Evolutionary conservation across 257 asterid species (phyloP), one percentile per base, ranked within the genome.

Genomic region (Petunia secreta): DNA sequence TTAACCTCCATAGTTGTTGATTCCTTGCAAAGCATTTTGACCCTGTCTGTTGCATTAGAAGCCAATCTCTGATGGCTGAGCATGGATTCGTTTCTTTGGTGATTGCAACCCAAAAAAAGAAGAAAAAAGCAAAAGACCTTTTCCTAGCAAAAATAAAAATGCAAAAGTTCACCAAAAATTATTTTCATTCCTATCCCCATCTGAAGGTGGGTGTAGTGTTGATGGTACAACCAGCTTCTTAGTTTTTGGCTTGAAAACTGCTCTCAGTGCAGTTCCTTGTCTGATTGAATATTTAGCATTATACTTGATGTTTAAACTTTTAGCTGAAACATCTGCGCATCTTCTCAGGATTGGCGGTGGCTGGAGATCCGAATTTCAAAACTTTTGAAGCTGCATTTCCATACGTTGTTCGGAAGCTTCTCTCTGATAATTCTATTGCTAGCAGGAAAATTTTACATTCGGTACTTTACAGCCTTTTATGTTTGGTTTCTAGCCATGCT

Each of bases 361-460:
- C 98, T 85, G 97, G 90, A 83, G 97, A 95, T 86, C 99, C 98
- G 83, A 85, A 80, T 53, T 95, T 95, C 77, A 95, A 85, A 90
- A 92, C 98, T 34, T 95, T 93, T 86, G 98, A 93, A 87, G 97
- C 99, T 84, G 97, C 98, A 77, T 93, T 92, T 76, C 98, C 97
- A 9, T 92, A 88, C 79, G 99, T 95, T 79, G 93, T 93, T 86
- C 95, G 89, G 85, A 95, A 95, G 87, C 99, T 95, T 89, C 98
- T 95, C 62, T 81, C 87, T 77, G 98, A 95, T 75, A 92, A 95
- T 89, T 90, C 99, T 66, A 87, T 90, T 87, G 89, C 91, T 77
- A 79, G 90, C 1, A 87, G 94, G 89, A 91, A 85, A 85, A 92
- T 93, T 79, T 84, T 95, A 73, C 90, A 95, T 84, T 93, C 97